Evolutionary conservation across 225 moss, liverwort and hornwort species (phyloP).

Genomic region (Sphagnum contortum): DNA sequence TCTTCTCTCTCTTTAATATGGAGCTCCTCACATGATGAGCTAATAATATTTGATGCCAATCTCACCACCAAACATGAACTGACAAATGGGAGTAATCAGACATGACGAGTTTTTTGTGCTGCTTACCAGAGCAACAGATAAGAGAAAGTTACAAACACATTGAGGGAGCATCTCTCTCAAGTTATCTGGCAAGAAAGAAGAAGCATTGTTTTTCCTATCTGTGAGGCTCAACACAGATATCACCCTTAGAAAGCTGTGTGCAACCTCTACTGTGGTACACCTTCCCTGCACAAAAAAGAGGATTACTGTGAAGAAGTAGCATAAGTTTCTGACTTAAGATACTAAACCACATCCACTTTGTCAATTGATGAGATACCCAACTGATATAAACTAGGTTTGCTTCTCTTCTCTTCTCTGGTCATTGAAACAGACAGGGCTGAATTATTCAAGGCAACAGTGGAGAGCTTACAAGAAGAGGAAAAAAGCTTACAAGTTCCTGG

Average conservation of each 20-base stretch:
- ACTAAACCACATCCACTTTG: background rate
- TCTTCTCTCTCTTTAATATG: no score
- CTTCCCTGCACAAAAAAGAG: slow-evolving; percentile 31
- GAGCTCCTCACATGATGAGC: no score
- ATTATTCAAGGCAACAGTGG: no score
- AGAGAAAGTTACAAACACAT: slow-evolving; percentile 48
- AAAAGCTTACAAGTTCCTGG: slow-evolving; percentile 65
- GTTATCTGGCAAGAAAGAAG: slow-evolving; percentile 40
- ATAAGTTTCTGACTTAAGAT: background rate
- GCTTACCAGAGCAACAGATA: slow-evolving; percentile 40
- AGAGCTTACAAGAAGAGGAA: no score
- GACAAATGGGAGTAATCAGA: background rate
- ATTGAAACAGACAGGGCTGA: no score
- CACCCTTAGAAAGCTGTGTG: slow-evolving; percentile 61
- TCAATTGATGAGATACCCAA: background rate
- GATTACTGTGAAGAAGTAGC: background rate
- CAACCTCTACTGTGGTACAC: slow-evolving; percentile 26
- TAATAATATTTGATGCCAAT: no score
- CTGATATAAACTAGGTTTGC: background rate
- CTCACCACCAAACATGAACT: background rate
- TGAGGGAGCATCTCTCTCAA: slow-evolving; percentile 48
- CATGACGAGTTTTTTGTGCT: no score
- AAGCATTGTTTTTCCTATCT: slow-evolving; percentile 37
- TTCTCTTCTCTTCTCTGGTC: background rate
- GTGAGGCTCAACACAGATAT: slow-evolving; percentile 49